Evolutionary conservation across 208 protist species (phyloP).

Genomic region (Leishmania tarentolae): DNA sequence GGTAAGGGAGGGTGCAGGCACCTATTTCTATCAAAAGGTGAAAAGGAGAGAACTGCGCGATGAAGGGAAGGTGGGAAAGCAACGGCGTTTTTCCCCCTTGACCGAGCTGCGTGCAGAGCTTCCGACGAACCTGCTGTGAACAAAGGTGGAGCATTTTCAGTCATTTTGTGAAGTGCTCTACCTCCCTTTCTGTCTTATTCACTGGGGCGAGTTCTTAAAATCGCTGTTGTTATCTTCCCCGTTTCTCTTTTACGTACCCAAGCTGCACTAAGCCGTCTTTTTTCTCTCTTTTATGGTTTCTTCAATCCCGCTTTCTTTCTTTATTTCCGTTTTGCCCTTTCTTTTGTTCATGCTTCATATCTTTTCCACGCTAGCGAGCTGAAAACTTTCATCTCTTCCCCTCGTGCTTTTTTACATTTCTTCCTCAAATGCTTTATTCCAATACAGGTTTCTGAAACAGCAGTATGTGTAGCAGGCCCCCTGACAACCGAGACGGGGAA

Average conservation of each 20-base stretch:
- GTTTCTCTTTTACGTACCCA: background rate
- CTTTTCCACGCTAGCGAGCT: conserved; percentile 1
- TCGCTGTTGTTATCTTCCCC: background rate
- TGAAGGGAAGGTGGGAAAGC: background rate
- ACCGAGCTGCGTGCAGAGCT: background rate
- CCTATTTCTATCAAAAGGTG: background rate
- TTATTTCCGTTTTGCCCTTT: conserved; percentile 10
- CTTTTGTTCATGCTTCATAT: conserved; percentile 1
- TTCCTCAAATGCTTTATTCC: background rate
- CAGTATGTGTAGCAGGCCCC: background rate
- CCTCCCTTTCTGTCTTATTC: background rate
- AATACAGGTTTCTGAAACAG: conserved; percentile 1
- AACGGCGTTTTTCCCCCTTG: background rate
- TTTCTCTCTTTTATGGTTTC: background rate
- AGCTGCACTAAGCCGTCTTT: conserved; percentile 1
- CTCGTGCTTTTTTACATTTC: background rate
- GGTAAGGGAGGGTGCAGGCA: background rate
- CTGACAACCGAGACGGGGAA: background rate
- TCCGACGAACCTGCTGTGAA: background rate
- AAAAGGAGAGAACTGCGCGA: background rate
- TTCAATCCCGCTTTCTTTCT: conserved; percentile 5
- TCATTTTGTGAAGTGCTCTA: background rate
- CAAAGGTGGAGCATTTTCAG: background rate
- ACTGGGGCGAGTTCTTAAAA: background rate
- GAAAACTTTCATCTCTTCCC: background rate